Evolutionary conservation across 106 monocot genomes (phyloP).

Genomic region (Dioscorea alata): DNA sequence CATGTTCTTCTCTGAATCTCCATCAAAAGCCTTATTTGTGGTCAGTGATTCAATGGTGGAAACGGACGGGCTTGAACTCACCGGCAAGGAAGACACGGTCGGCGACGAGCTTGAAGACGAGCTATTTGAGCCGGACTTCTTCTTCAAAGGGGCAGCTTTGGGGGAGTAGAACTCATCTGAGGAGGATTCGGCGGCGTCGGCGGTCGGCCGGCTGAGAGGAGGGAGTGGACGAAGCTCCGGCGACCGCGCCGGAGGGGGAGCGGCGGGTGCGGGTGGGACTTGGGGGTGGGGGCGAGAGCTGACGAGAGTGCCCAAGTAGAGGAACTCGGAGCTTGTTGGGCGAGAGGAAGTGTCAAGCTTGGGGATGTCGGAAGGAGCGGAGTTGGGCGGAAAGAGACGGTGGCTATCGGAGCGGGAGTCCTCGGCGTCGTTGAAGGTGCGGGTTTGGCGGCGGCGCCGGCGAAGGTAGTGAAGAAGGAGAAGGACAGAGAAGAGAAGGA

Average conservation of each 20-base stretch:
- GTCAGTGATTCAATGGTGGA: background rate
- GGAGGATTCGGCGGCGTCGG: background rate
- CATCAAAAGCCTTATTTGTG: background rate
- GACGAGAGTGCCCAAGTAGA: constrained; percentile 35
- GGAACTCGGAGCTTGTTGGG: constrained; percentile 20
- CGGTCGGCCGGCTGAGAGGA: constrained; percentile 7
- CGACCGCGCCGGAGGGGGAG: constrained; percentile 14
- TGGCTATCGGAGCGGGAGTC: constrained; percentile 16
- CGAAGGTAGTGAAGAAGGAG: constrained; percentile 4
- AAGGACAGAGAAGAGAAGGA: background rate
- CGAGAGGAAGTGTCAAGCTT: constrained; percentile 10
- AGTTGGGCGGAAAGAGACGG: constrained; percentile 24
- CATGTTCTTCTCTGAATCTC: too few species aligned
- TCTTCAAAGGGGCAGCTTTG: constrained; percentile 3
- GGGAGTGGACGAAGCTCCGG: constrained; percentile 41
- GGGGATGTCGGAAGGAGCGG: constrained; percentile 15
- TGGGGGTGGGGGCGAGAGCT: constrained; percentile 10
- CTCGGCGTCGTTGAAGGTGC: background rate
- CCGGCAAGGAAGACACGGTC: background rate
- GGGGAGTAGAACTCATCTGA: constrained; percentile 34
- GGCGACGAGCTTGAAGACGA: constrained; percentile 14
- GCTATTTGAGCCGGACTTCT: constrained; percentile 9
- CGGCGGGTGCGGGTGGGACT: background rate
- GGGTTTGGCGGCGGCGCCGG: background rate
- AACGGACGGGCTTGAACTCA: constrained; percentile 5